Base-by-base conservation (phyloP, 495 filamentous ascomycete genomes). In the Cladorrhinum samala region DNA sequence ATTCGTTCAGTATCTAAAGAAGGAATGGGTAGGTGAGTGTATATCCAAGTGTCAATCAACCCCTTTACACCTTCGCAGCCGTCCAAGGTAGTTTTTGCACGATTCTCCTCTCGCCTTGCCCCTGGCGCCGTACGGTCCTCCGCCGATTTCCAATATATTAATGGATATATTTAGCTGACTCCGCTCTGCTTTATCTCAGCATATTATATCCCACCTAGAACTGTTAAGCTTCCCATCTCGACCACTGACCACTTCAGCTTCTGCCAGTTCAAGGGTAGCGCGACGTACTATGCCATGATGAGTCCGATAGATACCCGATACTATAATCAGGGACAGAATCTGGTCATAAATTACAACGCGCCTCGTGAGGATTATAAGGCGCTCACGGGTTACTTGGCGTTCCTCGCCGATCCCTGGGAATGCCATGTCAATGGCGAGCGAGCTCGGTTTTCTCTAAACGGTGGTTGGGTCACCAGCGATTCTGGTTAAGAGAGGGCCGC, bases 351-450 rank as follows among this genome's bases (percentile, higher is more conserved):
- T n/a, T 83, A 82, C 59, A 73, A 78, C 50, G 59, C 61, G 46
- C 79, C 79, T 8, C 75, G 67, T 3, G 56, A 64, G 50, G 63
- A 66, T 1, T 83, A 77, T 57, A 66, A 72, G 50, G 56, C 58
- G 18, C 70, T 83, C 44, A 76, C 72, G 59, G 75, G 74, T 19
- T 76, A 75, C 52, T 56, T 83, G 25, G 69, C 66, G 45, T 77
- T 83, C 51, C 81, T 77, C 59, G 74, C 66, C 11, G 76, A 72
- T 5, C 79, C 79, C 14, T 82, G 79, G 79, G 74, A 80, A 36
- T 83, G 79, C 60, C 81, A 63, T 57, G 79, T 82, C 13, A 77
- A 83, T 66, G 79, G 78, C n/a, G 79, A 83, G 65, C 66, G 71
- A 46, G 79, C 79, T 23, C 66, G 72, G 61, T 56, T 77, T 23